Conservation (phyloP, 1,284 basidiomycete species). For the Microbotryum saponariae region DNA sequence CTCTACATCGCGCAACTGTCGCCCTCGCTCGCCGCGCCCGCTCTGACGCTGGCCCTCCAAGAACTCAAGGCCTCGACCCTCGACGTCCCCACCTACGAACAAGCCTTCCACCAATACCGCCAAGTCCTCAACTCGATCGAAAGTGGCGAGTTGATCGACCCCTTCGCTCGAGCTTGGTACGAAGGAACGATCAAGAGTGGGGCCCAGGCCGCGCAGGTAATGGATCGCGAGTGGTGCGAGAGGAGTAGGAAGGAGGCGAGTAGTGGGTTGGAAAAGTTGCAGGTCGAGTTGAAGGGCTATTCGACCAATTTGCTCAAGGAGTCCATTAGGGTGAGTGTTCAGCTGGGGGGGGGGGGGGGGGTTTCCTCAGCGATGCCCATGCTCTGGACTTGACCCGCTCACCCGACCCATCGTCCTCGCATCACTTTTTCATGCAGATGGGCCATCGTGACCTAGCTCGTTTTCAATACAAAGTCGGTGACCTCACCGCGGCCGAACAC, state of each 20-base stretch:
- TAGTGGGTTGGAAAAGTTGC: slow-evolving; percentile 62
- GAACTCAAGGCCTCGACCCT: slow-evolving; percentile 56
- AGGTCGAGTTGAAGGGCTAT: slow-evolving; percentile 82
- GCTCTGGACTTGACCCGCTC: slow-evolving; percentile 12
- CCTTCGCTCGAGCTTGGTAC: slow-evolving; percentile 37
- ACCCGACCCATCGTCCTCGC: background rate
- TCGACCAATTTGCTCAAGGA: slow-evolving; percentile 88
- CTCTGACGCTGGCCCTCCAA: slow-evolving; percentile 56
- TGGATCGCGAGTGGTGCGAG: slow-evolving; percentile 56
- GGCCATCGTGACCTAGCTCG: slow-evolving; percentile 74
- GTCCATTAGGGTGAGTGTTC: slow-evolving; percentile 63
- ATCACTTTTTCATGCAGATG: slow-evolving; percentile 49
- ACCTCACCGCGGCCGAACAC: slow-evolving; percentile 59
- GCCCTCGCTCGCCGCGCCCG: slow-evolving; percentile 59
- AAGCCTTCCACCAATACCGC: slow-evolving; percentile 54
- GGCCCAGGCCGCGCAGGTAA: slow-evolving; percentile 47
- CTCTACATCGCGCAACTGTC: slow-evolving; percentile 56
- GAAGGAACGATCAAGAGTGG: slow-evolving; percentile 34
- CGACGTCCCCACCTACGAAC: slow-evolving; percentile 51
- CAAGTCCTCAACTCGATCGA: slow-evolving; percentile 12
- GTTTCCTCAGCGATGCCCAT: background rate
- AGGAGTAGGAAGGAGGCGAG: slow-evolving; percentile 54
- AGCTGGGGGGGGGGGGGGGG: background rate
- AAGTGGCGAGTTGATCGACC: slow-evolving; percentile 31
- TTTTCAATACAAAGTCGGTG: slow-evolving; percentile 62